Conservation (phyloP, 2,329 filamentous ascomycete species). For the Pseudopyricularia javanii region DNA sequence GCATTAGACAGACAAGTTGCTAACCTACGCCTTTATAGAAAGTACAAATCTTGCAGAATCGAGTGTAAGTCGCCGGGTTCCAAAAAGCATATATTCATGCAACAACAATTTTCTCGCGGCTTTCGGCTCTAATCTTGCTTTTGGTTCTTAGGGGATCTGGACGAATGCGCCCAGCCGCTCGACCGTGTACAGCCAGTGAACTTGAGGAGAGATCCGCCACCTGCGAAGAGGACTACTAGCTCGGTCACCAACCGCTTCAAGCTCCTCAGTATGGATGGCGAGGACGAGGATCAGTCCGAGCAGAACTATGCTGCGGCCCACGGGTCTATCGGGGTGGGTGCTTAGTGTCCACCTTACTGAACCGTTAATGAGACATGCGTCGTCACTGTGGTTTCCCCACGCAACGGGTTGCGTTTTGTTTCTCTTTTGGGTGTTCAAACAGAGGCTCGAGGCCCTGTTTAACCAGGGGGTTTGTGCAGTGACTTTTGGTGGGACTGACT, state of each 20-base stretch:
- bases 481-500: background rate
- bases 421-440: background rate
- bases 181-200: slow-evolving; percentile 13
- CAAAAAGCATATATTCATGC: no score
- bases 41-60: slow-evolving; percentile 60
- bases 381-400: background rate
- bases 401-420: background rate
- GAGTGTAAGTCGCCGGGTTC: slow-evolving; percentile 30
- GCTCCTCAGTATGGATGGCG: slow-evolving; percentile 38
- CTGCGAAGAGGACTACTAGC: slow-evolving; percentile 20
- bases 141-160: slow-evolving; percentile 29
- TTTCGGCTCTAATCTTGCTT: background rate
- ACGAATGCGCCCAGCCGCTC: slow-evolving; percentile 58
- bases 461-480: background rate
- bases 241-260: slow-evolving; percentile 48
- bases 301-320: slow-evolving; percentile 8
- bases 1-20: background rate
- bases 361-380: background rate
- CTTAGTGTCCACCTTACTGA: slow-evolving; percentile 7
- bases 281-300: slow-evolving; percentile 22
- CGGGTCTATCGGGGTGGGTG: slow-evolving; percentile 12
- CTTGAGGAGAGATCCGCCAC: slow-evolving; percentile 12
- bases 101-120: background rate
- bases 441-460: background rate
- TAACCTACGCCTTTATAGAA: slow-evolving; percentile 23